These are phyloP conservation scores for Zygnema circumcarinatum DNA, from an alignment of 139 green algal genomes.

Conservation along the genomic window DNA sequence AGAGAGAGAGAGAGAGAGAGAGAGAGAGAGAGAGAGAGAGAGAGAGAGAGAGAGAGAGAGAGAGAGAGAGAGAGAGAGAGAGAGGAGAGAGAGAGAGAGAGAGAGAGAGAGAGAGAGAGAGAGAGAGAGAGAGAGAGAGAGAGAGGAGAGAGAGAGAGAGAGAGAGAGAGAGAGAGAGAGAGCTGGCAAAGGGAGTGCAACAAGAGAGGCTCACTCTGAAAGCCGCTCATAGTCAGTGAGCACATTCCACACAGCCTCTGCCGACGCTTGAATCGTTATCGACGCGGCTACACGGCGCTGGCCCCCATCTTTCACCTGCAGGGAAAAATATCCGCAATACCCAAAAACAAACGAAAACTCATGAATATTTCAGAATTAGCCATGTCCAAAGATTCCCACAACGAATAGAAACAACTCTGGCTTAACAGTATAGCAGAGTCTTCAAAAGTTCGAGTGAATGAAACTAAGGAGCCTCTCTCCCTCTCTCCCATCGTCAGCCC, in stretches of 20 bases:
- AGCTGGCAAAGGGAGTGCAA: not conserved
- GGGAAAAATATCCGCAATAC: not conserved
- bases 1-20: not conserved
- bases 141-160: conserved; percentile 5
- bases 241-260: not conserved
- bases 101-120: not conserved
- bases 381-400: too few species aligned
- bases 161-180: conserved; percentile 15
- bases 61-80: not conserved
- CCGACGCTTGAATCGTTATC: not conserved
- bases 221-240: not conserved
- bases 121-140: not conserved
- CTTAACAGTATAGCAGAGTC: too few species aligned
- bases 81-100: not conserved
- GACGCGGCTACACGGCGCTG: not conserved
- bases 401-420: too few species aligned
- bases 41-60: not conserved
- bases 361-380: too few species aligned
- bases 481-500: too few species aligned
- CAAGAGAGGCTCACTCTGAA: not conserved
- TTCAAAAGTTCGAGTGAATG: too few species aligned
- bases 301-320: not conserved
- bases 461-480: too few species aligned
- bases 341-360: not conserved
- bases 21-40: not conserved